Conservation (phyloP, 257 asterid species). For the Gardenia jasminoides region DNA sequence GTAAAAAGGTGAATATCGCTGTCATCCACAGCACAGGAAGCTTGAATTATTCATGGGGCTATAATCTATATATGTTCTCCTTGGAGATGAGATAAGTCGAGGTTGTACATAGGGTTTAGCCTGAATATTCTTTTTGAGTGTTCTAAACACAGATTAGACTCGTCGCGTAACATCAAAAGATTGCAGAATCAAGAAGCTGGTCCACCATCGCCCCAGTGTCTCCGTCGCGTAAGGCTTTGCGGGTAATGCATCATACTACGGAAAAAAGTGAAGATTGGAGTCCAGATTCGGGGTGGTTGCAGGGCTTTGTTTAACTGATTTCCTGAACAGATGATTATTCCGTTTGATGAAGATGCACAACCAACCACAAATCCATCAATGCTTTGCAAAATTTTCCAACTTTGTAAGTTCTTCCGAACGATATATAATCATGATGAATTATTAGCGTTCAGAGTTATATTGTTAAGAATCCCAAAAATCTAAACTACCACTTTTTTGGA, state of each 20-base stretch:
- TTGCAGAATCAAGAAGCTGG: conserved; percentile 53
- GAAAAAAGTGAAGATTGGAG: neutral
- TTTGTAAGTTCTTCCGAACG: too few relatives aligned
- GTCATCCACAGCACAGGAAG: neutral
- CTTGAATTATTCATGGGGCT: neutral
- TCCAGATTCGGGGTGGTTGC: neutral
- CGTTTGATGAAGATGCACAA: too few relatives aligned
- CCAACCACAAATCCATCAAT: too few relatives aligned
- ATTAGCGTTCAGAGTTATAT: too few relatives aligned
- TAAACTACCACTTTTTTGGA: too few relatives aligned
- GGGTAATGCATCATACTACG: neutral
- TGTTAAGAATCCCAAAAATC: too few relatives aligned
- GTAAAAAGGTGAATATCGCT: neutral
- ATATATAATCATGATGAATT: too few relatives aligned
- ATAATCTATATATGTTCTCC: neutral
- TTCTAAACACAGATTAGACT: conserved; percentile 26
- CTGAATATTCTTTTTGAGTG: neutral
- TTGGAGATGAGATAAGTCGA: neutral
- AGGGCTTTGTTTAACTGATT: neutral
- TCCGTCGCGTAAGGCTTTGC: conserved; percentile 21
- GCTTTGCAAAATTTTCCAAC: too few relatives aligned
- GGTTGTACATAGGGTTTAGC: neutral
- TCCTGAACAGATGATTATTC: too few relatives aligned
- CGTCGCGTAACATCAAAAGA: conserved; percentile 51
- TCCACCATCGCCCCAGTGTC: conserved; percentile 43